Conservation (phyloP, 2,329 filamentous ascomycete genomes). For the Venturia carpophila region DNA sequence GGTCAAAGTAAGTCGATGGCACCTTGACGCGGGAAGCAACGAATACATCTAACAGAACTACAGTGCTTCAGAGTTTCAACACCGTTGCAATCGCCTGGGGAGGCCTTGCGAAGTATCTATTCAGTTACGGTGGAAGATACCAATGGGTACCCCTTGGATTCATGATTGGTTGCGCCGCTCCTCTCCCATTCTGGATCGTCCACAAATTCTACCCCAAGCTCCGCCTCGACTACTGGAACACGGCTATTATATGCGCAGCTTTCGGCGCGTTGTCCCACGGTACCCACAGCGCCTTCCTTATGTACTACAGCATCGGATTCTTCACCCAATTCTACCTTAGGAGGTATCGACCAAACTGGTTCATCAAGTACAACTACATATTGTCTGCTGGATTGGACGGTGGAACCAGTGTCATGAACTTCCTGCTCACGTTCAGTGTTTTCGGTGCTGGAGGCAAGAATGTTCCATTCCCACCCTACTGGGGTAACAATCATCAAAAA, state of each 20-base stretch:
- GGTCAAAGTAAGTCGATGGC: slow-evolving; percentile 27
- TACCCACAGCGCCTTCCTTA: slow-evolving; percentile 33
- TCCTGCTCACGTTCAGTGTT: slow-evolving; percentile 38
- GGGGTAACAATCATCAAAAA: slow-evolving; percentile 28
- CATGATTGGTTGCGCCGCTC: slow-evolving; percentile 34
- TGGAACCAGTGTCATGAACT: slow-evolving; percentile 34
- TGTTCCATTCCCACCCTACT: slow-evolving; percentile 32
- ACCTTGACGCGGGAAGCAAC: neutral
- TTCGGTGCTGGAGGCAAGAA: slow-evolving; percentile 30
- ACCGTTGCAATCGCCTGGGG: slow-evolving; percentile 26
- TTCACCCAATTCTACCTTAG: slow-evolving; percentile 32
- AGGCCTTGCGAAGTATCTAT: slow-evolving; percentile 23
- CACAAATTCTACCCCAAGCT: slow-evolving; percentile 25
- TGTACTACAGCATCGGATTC: slow-evolving; percentile 31
- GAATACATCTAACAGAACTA: neutral
- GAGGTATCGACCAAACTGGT: slow-evolving; percentile 30
- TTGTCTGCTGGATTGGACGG: slow-evolving; percentile 36
- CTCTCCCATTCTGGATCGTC: slow-evolving; percentile 28
- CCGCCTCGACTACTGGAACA: slow-evolving; percentile 31
- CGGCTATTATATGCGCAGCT: slow-evolving; percentile 37
- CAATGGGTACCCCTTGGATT: slow-evolving; percentile 33
- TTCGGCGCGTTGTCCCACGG: slow-evolving; percentile 38
- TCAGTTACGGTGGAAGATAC: slow-evolving; percentile 32
- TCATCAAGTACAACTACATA: slow-evolving; percentile 38
- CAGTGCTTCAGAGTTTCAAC: slow-evolving; percentile 37